These are phyloP conservation scores for Fusarium sarcochroum DNA, from an alignment of 2,329 filamentous ascomycete species.

Conservation along the genomic window DNA sequence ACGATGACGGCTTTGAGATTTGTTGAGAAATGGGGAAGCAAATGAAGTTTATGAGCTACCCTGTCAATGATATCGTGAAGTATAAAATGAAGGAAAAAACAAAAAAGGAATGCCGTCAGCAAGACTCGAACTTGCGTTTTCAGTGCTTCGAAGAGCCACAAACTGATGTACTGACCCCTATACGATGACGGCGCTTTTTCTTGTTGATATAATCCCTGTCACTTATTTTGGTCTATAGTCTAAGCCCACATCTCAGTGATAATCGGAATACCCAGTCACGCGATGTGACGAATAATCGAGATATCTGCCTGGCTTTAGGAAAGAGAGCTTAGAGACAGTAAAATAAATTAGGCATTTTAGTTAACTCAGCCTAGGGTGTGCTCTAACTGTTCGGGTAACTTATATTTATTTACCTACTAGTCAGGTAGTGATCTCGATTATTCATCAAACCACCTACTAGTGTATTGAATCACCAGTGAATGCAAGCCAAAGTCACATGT, in stretches of 20 bases:
- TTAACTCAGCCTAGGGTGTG: too few species aligned
- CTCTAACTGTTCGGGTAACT: too few species aligned
- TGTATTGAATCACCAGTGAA: neutral
- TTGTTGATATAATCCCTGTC: constrained; percentile 6
- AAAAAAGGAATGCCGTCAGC: constrained; percentile 39
- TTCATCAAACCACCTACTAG: too few species aligned
- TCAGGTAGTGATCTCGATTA: too few species aligned
- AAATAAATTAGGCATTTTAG: too few species aligned
- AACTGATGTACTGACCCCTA: constrained; percentile 52
- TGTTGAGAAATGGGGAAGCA: neutral
- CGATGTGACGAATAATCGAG: too few species aligned
- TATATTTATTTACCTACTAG: too few species aligned
- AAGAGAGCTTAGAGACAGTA: too few species aligned
- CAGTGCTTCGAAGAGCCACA: constrained; percentile 49
- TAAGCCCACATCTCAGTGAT: rapidly evolving
- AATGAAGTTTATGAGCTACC: neutral
- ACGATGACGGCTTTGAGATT: constrained; percentile 18
- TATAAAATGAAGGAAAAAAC: constrained; percentile 1
- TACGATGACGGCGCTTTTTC: constrained; percentile 45
- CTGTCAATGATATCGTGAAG: neutral
- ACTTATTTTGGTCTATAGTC: constrained; percentile 9
- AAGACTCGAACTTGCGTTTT: constrained; percentile 52
- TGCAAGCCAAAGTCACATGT: too few species aligned
- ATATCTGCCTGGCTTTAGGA: too few species aligned
- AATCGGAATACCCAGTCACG: too few species aligned